Base-by-base conservation (phyloP, 2,329 filamentous ascomycete genomes). In the Apiospora marii region DNA sequence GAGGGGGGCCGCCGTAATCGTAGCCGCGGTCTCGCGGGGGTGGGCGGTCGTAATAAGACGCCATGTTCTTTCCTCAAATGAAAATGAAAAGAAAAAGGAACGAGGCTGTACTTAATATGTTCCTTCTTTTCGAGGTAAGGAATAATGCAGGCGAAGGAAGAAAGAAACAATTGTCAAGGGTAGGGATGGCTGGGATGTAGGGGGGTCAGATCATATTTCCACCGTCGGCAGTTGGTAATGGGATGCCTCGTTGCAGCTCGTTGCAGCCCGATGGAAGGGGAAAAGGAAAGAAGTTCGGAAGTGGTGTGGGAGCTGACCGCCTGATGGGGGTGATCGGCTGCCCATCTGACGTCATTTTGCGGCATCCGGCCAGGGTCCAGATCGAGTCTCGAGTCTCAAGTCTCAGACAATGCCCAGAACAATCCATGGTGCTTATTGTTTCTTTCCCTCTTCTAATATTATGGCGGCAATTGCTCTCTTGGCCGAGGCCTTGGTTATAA, bases 251-350 rank as follows among this genome's bases (percentile, higher is more conserved):
- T 30, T 46, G 67, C 67, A 49, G 67, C 53, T 64, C 67, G 34
- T 30, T 46, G 67, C 67, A 49, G 67, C 67, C 44, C 67, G 67
- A 44, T 68, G n/a, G 67, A 48, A 48, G 12, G 24, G 41, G 67
- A 34, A 48, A 30, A 48, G 14, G 44, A n/a, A 69, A 37, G 24
- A 16, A 16, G 6, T 19, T 49, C 27, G 27, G 58, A 41, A 64
- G 58, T 64, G 58, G 58, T 64, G 58, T 64, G 58, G 58, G 19
- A 64, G 58, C 58, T 64, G 58, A 64, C 58, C 34, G 58, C 58
- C 58, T 64, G 58, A 64, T 64, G 58, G 58, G 58, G 34, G 34
- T 64, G 58, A 41, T 41, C 58, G 34, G 30, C 58, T 64, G 58
- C 19, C 34, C 58, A 41, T n/a, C 8, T 64, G 58, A 64, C 58